Evolutionary conservation across 306 rosid species (phyloP), one percentile per base, ranked within the genome.

Genomic region (Potentilla sterilis): DNA sequence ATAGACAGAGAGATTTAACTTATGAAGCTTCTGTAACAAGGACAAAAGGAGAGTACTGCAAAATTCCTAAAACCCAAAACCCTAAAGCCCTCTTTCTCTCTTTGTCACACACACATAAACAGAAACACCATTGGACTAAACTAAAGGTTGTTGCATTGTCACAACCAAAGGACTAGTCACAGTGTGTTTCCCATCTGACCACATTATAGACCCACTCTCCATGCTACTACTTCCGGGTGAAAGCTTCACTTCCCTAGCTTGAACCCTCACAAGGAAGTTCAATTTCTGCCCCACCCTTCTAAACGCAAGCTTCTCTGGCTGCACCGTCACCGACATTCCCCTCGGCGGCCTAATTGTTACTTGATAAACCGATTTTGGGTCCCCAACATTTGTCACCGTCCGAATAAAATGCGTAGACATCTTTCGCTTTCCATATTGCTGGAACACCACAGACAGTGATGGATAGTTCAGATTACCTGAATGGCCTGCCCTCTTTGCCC

Each of bases 111-210:
- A 66, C 71, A 67, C 51, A 67, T 0, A 4, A 6, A 41, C 70
- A 67, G 9, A 37, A n/a, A n/a, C 35, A 19, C 46, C 65, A 85
- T 78, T 85, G 87, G 61, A 91, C 67, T 62, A 62, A 35, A 35
- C 67, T 14, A 62, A 88, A 79, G 96, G 98, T 61, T 91, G 94
- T 79, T 91, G 98, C 97, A 91, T 88, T 24, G 97, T 89, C 79
- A 91, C 98, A 75, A 93, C 88, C 77, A 91, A 46, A 41, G 98
- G 96, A 74, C 93, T 93, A 5, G 98, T 88, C 79, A 91, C 98
- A 48, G 35, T 76, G 78, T 88, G 98, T 76, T 89, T 91, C 34
- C 96, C 96, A 84, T 93, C 98, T 9, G 86, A 85, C 98, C 97
- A 93, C 76, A 87, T 74, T 52, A 93, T 43, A 11, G 93, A 84